Conservation (phyloP, 176 grass and related monocot genomes). For the Ensete glaucum region DNA sequence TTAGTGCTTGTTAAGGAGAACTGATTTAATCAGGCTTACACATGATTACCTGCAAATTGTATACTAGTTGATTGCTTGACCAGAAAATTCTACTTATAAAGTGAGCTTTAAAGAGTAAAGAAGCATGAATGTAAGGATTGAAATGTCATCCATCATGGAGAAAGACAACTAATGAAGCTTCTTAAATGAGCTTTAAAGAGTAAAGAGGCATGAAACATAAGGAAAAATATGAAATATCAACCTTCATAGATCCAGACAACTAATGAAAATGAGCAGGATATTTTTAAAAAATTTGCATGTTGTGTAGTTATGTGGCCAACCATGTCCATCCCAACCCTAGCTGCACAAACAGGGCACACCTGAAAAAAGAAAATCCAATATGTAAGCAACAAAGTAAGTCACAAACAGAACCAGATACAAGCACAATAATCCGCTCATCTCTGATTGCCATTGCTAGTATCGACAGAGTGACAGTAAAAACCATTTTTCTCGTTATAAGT, state of each 20-base stretch:
- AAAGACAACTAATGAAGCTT: background rate
- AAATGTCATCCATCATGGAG: background rate
- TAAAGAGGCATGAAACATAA: background rate
- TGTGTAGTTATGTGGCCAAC: constrained; percentile 10
- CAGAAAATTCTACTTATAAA: background rate
- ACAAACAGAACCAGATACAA: background rate
- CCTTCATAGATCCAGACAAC: background rate
- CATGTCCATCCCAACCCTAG: constrained; percentile 10
- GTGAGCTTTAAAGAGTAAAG: background rate
- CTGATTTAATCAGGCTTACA: background rate
- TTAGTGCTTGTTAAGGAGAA: constrained; percentile 2
- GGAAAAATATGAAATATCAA: background rate
- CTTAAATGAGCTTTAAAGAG: background rate
- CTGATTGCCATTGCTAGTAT: too few species aligned
- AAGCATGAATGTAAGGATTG: too few species aligned
- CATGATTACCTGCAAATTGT: background rate
- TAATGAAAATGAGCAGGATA: constrained; percentile 10
- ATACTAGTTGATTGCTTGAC: background rate
- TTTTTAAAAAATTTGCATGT: constrained; percentile 14
- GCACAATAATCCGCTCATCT: background rate
- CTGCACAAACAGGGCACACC: constrained; percentile 22
- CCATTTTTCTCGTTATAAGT: too few species aligned
- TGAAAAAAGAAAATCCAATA: background rate
- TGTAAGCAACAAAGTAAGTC: background rate
- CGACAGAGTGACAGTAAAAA: too few species aligned